Conservation (phyloP, 2,329 filamentous ascomycete species). For the Plenodomus biglobosus region DNA sequence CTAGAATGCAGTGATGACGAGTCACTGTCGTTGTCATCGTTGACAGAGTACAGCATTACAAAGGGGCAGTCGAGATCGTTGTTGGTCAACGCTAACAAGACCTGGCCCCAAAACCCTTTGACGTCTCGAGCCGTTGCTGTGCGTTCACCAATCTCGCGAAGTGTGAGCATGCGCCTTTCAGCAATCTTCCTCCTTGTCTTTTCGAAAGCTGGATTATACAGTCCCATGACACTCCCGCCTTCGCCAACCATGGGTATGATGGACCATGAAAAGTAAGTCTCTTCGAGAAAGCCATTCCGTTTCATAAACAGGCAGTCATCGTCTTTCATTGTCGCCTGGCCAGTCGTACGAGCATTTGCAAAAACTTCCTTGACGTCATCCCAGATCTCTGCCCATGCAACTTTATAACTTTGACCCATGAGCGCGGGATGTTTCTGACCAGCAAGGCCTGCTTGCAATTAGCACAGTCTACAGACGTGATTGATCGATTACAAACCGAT, state of each 20-base stretch:
- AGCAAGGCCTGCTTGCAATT: conserved; percentile 53
- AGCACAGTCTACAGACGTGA: conserved; percentile 3
- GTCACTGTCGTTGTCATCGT: conserved; percentile 71
- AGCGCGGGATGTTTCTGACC: conserved; percentile 74
- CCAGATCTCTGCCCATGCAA: conserved; percentile 76
- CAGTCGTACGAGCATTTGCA: conserved; percentile 65
- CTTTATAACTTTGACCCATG: conserved; percentile 71
- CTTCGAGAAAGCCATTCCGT: conserved; percentile 70
- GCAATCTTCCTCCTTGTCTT: conserved; percentile 77
- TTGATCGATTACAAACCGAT: conserved; percentile 29
- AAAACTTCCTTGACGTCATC: conserved; percentile 69
- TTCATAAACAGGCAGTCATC: conserved; percentile 75
- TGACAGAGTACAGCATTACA: conserved; percentile 73
- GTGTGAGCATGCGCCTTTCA: conserved; percentile 75
- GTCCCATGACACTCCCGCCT: conserved; percentile 71
- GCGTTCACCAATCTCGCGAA: conserved; percentile 75
- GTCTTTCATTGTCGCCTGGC: conserved; percentile 81
- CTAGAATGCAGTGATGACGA: conserved; percentile 71
- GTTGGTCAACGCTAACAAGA: conserved; percentile 68
- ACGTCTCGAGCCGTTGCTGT: conserved; percentile 73
- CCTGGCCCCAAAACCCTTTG: conserved; percentile 71
- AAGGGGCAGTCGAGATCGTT: conserved; percentile 78
- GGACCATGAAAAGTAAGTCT: conserved; percentile 81
- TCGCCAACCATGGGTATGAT: conserved; percentile 75
- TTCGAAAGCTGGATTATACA: conserved; percentile 81